These are phyloP conservation scores for Phytophthora ohioensis DNA, from an alignment of 352 stramenopile genomes.

Conservation along the genomic window DNA sequence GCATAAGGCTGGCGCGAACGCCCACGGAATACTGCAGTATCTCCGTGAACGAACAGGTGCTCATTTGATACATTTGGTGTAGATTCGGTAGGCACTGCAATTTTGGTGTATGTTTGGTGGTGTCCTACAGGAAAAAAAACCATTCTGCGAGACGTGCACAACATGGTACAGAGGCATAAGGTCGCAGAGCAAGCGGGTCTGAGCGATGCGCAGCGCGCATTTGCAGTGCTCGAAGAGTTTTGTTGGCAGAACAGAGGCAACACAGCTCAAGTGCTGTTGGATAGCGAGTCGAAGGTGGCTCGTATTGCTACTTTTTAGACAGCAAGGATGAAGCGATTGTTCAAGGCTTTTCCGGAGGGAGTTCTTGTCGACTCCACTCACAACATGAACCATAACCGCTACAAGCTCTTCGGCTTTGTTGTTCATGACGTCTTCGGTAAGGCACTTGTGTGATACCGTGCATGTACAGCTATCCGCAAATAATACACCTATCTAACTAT, in stretches of 20 bases:
- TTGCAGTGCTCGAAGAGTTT: slow-evolving; percentile 14
- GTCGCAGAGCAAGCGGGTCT: background rate
- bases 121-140: slow-evolving; percentile 10
- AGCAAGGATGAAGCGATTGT: slow-evolving; percentile 11
- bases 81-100: background rate
- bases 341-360: slow-evolving; percentile 13
- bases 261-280: background rate
- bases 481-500: background rate
- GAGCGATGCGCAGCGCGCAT: slow-evolving; percentile 3
- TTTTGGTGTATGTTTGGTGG: background rate
- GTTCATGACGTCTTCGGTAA: slow-evolving; percentile 16
- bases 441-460: background rate
- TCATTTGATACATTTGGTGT: background rate
- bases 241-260: slow-evolving; percentile 2
- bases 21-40: slow-evolving; percentile 11
- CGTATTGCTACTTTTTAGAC: slow-evolving; percentile 13
- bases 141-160: slow-evolving; percentile 12
- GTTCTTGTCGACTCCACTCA: slow-evolving; percentile 20
- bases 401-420: slow-evolving; percentile 26
- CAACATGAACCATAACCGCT: slow-evolving; percentile 22
- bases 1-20: slow-evolving; percentile 7
- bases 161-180: slow-evolving; percentile 14
- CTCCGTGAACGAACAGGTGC: background rate
- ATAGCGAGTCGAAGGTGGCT: slow-evolving; percentile 1
- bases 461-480: background rate